phyloP scores from a whole-genome alignment of 2,329 filamentous ascomycete genomes.

The Monosporascus sp. region DNA sequence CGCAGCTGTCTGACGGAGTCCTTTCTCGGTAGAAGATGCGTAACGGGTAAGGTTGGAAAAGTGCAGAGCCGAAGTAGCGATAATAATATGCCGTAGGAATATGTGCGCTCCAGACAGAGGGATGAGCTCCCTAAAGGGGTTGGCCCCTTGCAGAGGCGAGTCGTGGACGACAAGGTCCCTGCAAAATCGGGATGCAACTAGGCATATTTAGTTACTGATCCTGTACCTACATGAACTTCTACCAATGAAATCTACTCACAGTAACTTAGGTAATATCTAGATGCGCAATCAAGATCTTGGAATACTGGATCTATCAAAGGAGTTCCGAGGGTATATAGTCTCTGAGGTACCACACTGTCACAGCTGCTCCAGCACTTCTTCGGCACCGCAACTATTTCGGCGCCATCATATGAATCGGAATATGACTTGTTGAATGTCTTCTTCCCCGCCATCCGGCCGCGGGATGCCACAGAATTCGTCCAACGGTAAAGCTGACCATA shows the following conservation, averaged over 20 bases:
- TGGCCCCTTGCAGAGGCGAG: constrained; percentile 30
- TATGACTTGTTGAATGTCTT: constrained; percentile 2
- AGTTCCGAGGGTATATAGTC: constrained; percentile 4
- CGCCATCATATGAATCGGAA: constrained; percentile 1
- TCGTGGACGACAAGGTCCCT: constrained; percentile 48
- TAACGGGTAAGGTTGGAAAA: constrained; percentile 39
- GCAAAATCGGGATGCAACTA: constrained; percentile 35
- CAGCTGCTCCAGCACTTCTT: background rate
- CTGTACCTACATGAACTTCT: background rate
- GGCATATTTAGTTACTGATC: constrained; percentile 1
- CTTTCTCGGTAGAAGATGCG: constrained; percentile 19
- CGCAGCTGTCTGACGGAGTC: constrained; percentile 13
- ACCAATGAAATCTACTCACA: constrained; percentile 33
- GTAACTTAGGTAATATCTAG: constrained; percentile 43
- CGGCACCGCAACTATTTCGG: background rate
- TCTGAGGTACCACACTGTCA: background rate
- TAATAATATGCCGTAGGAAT: constrained; percentile 41
- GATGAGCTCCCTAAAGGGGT: constrained; percentile 44
- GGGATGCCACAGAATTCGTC: constrained; percentile 47
- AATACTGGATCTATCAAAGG: constrained; percentile 49
- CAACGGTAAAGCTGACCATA: constrained; percentile 57
- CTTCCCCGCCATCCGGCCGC: constrained; percentile 35
- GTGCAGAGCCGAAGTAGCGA: constrained; percentile 45
- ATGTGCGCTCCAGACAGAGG: constrained; percentile 40
- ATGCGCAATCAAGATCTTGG: constrained; percentile 42